These are phyloP conservation scores for Panicum hallii DNA, from an alignment of 202 grass and related monocot species.

Conservation along the genomic window DNA sequence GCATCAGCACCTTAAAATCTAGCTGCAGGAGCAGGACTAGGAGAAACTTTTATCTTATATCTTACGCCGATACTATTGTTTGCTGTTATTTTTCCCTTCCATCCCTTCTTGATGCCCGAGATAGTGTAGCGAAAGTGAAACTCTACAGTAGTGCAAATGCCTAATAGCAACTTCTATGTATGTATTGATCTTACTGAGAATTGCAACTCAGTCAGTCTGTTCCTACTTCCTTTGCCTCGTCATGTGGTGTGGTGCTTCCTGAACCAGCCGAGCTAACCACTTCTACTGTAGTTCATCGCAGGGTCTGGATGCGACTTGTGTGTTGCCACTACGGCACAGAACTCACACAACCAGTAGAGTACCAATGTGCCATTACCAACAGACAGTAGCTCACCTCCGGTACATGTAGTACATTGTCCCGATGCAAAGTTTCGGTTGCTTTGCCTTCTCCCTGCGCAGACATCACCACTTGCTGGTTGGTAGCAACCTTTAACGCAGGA, in stretches of 20 bases:
- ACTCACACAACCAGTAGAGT: background rate
- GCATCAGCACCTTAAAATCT: constrained; percentile 45
- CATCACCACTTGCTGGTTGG: constrained; percentile 22
- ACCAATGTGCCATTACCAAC: background rate
- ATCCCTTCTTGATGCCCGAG: background rate
- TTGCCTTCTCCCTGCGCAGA: constrained; percentile 12
- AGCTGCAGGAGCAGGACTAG: constrained; percentile 34
- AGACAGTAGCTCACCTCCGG: background rate
- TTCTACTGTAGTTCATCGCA: too few relatives aligned
- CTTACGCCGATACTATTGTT: constrained; percentile 5
- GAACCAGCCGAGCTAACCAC: background rate
- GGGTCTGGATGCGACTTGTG: background rate
- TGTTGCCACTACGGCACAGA: background rate
- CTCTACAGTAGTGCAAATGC: background rate
- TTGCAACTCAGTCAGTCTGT: background rate
- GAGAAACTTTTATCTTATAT: constrained; percentile 23
- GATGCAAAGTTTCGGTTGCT: background rate
- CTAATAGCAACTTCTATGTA: background rate
- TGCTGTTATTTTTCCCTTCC: constrained; percentile 9
- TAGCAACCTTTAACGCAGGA: background rate
- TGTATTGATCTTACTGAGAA: constrained; percentile 22
- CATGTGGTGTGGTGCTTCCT: background rate
- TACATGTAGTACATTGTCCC: background rate
- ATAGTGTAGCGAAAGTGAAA: background rate
- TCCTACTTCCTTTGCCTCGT: background rate